Base-by-base conservation (phyloP, 108 stramenopile genomes). In the Fragilariopsis cylindrus region DNA sequence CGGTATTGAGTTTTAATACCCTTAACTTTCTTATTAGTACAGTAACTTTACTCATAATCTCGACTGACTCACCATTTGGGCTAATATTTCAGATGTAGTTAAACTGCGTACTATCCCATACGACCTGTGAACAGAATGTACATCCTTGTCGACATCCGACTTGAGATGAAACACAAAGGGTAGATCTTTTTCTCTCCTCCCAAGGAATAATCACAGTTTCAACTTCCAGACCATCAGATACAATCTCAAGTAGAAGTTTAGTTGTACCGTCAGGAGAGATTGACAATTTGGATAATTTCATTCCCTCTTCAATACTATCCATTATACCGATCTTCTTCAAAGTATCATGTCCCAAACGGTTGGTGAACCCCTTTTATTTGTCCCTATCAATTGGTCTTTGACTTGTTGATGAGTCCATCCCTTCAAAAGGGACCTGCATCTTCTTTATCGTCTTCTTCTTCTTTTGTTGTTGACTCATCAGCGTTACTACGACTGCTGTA, bases 61-160 rank as follows among this genome's bases (percentile, higher is more conserved):
- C 30, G 30, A 30, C 30, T 30, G 30, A 30, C 30, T 30, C 2
- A 30, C 30, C 16, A 96, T 52, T 76, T 97, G 96, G 13, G 69
- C 77, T 57, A 93, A 44, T 60, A 97, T 95, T 75, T 97, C 93
- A 74, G 89, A 85, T 0, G 77, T 7, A 5, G 84, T 72, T 11
- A 97, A 72, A 16, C 77, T 81, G 16, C 91, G 84, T 4, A 90
- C 57, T 57, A 80, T 75, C 96, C 96, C 96, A 97, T 97, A 40
- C 73, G 76, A 4, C 92, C 91, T 2, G 96, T 97, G 90, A 84
- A 80, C 96, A 97, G 79, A 96, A 96, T 46, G 79, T 80, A 71
- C 96, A 97, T 3, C 87, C 96, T 69, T 92, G 92, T 21, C 74
- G 72, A 73, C 96, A 97, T 46, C 96, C 96, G 19, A 97, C 91